A percentile compares a stretch with the other conserved stretches of the same genome.
Evolutionary conservation across 2,329 filamentous ascomycete species (phyloP).

Genomic region (Sclerotiophoma versabilis): DNA sequence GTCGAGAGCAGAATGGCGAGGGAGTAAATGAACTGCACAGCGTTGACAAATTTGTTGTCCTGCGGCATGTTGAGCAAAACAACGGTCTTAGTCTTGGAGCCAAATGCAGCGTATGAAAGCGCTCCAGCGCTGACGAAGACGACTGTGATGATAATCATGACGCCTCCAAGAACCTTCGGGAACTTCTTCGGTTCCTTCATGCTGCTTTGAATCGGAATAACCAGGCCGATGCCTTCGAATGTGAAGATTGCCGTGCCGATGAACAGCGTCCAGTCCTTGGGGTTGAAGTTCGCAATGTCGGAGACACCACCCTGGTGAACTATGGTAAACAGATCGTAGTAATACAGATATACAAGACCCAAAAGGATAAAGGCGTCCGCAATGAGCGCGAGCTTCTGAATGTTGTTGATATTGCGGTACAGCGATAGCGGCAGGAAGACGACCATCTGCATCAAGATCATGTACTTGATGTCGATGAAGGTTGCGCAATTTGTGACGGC

Average conservation of each 20-base stretch:
- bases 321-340: constrained; percentile 90
- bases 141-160: constrained; percentile 95
- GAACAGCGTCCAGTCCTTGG: constrained; percentile 92
- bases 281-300: constrained; percentile 91
- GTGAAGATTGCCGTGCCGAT: constrained; percentile 99
- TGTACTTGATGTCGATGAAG: constrained; percentile 82
- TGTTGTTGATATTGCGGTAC: constrained; percentile 95
- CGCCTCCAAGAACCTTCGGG: constrained; percentile 81
- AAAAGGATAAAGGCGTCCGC: constrained; percentile 94
- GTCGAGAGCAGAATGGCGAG: constrained; percentile 95
- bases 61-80: constrained; percentile 96
- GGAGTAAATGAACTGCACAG: constrained; percentile 96
- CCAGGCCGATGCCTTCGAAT: constrained; percentile 95
- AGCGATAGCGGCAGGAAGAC: constrained; percentile 95
- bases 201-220: constrained; percentile 97
- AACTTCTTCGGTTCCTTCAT: constrained; percentile 94
- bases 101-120: constrained; percentile 94
- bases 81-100: constrained; percentile 93
- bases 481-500: constrained; percentile 89
- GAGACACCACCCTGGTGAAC: constrained; percentile 73
- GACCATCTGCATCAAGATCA: constrained; percentile 94
- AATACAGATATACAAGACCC: constrained; percentile 91
- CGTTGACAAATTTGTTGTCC: constrained; percentile 93
- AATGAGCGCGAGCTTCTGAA: constrained; percentile 91
- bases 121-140: constrained; percentile 92